Evolutionary conservation across 2,329 filamentous ascomycete genomes (phyloP), one percentile per base, ranked within the genome.

Genomic region (Xylaria sp.): DNA sequence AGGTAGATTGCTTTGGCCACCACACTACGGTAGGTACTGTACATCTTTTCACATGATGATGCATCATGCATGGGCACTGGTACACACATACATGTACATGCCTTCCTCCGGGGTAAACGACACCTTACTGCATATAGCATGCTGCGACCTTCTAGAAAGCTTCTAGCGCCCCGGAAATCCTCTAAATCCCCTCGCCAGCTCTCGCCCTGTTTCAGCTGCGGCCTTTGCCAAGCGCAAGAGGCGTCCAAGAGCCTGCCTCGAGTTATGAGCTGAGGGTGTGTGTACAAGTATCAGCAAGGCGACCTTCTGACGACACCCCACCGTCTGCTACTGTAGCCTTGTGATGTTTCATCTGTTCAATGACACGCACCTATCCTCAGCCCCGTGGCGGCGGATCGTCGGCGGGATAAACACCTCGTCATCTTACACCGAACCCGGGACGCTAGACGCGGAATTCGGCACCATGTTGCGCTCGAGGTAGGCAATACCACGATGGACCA

Each of bases 91-190:
- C 8, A 17, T 48, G 12, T 48, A n/a, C n/a, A 7, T 42, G 32
- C 42, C 54, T 34, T 36, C 39, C 30, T 69, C 67, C 51, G 67
- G 67, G 67, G 63, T 69, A 65, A 62, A 58, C 42, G 9, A 42
- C 30, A 58, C 21, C 24, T 34, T 30, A 42, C 61, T 11, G 4
- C 39, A 56, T 63, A 51, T 51, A n/a, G 8, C 32, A 42, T 63
- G 47, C 12, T 32, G 48, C 32, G 55, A 58, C 61, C 64, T 69
- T 69, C 67, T 69, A 21, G 68, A 69, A 69, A 56, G 9, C 57
- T 69, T 69, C 68, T 68, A 69, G 65, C 64, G 64, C 39, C 34
- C 21, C 21, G 42, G 42, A 24, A 30, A 53, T 55, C 27, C 19
- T 34, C 50, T 36, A 39, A 63, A 50, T 60, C 24, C 36, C 42